Evolutionary conservation across 179 eudicot genomes (phyloP), one percentile per base, ranked within the genome.

Genomic region (Heliamphora pulchella): DNA sequence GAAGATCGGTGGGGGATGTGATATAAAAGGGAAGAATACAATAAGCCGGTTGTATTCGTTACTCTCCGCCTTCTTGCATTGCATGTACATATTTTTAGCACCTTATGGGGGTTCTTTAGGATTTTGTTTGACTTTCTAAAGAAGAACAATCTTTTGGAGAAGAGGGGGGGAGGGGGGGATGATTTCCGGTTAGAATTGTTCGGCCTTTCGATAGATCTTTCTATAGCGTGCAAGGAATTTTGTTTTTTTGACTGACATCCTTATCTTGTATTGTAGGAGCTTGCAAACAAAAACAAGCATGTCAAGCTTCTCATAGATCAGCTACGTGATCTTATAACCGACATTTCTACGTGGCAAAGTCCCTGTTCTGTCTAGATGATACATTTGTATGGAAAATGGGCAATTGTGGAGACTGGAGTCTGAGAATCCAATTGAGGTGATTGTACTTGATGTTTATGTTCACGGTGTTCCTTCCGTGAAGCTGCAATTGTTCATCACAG

Each of bases 271-370:
- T 57, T 80, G 82, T 76, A 95, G 98, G 97, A 91, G 85, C 89
- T 95, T 78, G 90, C 82, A 57, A 79, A 82, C 67, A 95, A 93
- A 87, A 93, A 95, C 83, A 89, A 85, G 85, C 79, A 91, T 84
- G 74, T 95, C 67, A 93, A 91, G 88, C 83, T 71, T 83, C 90
- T 94, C 50, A 86, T 93, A 51, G 90, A 92, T 87, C 94, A 95
- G 85, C 87, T 92, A 80, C 89, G 97, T 51, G 91, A 87, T 72
- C 92, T 95, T 44, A 85, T 93, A 48, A 80, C 81, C 31, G 98
- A 95, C 82, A 75, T 95, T 80, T 87, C 97, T 11, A 90, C 94
- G 10, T 93, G 98, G 98, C 97, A 91, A 85, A 93, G 98, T 81
- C 95, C 97, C 70, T 87, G 87, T 86, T 77, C 92, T 54, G 71